These are phyloP conservation scores for Leccinum uliginosum DNA, from an alignment of 768 basidiomycete genomes.

Conservation along the genomic window DNA sequence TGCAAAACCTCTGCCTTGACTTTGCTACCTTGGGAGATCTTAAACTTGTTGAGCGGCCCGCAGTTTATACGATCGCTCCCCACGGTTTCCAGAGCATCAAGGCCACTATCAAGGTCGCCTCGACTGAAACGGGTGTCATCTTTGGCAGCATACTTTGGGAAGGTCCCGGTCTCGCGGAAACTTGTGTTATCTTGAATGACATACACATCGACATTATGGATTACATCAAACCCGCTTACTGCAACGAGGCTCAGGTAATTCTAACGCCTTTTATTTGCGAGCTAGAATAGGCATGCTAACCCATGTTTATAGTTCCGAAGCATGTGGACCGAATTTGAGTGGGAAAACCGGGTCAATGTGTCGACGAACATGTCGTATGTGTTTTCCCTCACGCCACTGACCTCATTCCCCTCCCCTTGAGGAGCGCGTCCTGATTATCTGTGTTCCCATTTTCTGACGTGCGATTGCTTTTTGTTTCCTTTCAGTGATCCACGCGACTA, in stretches of 20 bases:
- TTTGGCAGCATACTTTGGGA: constrained; percentile 99
- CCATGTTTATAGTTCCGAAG: constrained; percentile 66
- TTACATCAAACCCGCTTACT: constrained; percentile 62
- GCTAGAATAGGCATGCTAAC: not conserved
- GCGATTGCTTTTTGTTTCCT: not conserved
- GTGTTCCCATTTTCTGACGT: not conserved
- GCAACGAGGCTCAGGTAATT: constrained; percentile 86
- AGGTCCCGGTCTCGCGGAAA: constrained; percentile 79
- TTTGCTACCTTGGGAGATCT: constrained; percentile 97
- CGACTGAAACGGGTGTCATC: constrained; percentile 97
- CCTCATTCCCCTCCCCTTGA: not conserved
- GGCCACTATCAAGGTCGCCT: constrained; percentile 96
- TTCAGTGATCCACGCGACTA: constrained; percentile 80
- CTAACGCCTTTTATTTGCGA: not conserved
- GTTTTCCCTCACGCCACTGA: not conserved
- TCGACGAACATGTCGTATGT: constrained; percentile 77
- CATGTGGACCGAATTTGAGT: constrained; percentile 99
- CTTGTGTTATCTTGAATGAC: constrained; percentile 92
- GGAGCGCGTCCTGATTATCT: not conserved
- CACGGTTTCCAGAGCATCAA: constrained; percentile 99
- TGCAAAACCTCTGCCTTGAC: constrained; percentile 95
- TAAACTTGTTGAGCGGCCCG: constrained; percentile 94
- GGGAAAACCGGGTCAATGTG: constrained; percentile 99
- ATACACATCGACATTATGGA: constrained; percentile 92
- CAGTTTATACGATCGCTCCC: constrained; percentile 89